Base-by-base conservation (phyloP, 2,329 filamentous ascomycete species). In the Aspergillus aculeatus region DNA sequence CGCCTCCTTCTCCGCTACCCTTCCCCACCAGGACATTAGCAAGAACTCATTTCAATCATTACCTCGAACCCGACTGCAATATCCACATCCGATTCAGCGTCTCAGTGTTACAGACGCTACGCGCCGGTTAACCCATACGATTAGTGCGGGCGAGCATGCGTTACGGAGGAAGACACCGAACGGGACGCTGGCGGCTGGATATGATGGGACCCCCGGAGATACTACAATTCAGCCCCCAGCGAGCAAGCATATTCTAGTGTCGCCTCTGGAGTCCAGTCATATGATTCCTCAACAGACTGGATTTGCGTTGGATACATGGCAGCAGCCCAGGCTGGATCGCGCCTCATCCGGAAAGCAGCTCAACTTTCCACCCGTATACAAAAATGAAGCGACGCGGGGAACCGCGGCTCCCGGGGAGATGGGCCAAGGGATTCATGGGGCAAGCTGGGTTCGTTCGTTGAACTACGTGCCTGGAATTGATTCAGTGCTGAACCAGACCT, bases 91-190 rank as follows among this genome's bases (percentile, higher is more conserved):
- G 9, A 66, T 78, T 9, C 76, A 78, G 59, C 75, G 74, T 49
- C 65, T 72, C 47, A 69, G 73, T 51, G 47, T 66, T 41, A 73
- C 68, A 38, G 69, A 74, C 61, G 58, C 65, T 26, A 58, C 68
- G 7, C 65, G 65, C 12, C 64, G 69, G n/a, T 63, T 63, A 51
- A 62, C 67, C 29, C 68, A 61, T 29, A 47, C 64, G 10, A 69
- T 71, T 23, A 66, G 59, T 54, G 51, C 67, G 19, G 69, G 66
- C 11, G 92, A 96, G 74, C 88, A 96, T 74, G 90, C 91, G 68
- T 81, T 97, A 58, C 87, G 94, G 65, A 86, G 94, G 66, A 98
- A 98, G 76, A 98, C 94, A 9, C 95, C 94, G 4, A 94, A 89
- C 70, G 95, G 94, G n/a, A 96, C 92, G 41, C 84, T 98, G 62